Evolutionary conservation across 2,329 filamentous ascomycete species (phyloP).

Genomic region (Phaeosphaeria sp.): DNA sequence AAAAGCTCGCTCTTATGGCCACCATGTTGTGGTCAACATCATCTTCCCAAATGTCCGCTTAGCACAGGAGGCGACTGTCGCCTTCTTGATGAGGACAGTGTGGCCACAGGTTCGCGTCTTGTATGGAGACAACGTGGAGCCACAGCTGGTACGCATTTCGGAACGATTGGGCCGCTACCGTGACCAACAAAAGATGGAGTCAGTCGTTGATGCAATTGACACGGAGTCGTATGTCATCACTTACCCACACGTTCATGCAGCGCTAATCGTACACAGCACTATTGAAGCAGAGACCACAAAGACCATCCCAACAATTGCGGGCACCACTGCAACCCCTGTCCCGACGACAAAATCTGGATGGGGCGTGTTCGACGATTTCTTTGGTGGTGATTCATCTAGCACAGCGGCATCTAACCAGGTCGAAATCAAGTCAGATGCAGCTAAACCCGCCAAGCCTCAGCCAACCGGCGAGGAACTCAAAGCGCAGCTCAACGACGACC

Average conservation of each 20-base stretch:
- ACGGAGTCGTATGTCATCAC: constrained; percentile 29
- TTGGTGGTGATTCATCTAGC: constrained; percentile 33
- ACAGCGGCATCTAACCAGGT: constrained; percentile 21
- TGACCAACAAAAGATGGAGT: constrained; percentile 67
- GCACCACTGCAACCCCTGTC: constrained; percentile 24
- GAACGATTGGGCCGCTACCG: constrained; percentile 83
- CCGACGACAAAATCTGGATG: constrained; percentile 34
- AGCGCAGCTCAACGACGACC: constrained; percentile 74
- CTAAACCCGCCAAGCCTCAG: constrained; percentile 27
- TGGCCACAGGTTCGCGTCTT: constrained; percentile 82
- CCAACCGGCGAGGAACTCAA: constrained; percentile 53
- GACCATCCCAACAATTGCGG: constrained; percentile 25
- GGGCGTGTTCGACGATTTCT: constrained; percentile 39
- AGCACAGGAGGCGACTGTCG: constrained; percentile 71
- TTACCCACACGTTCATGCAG: background rate
- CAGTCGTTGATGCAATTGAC: constrained; percentile 63
- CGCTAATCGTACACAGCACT: constrained; percentile 17
- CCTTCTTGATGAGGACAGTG: constrained; percentile 76
- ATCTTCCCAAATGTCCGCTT: constrained; percentile 75
- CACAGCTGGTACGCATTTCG: constrained; percentile 89
- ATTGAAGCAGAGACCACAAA: constrained; percentile 22
- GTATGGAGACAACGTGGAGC: constrained; percentile 92
- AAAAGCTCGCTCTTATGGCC: constrained; percentile 70
- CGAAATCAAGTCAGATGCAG: constrained; percentile 19
- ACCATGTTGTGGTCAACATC: constrained; percentile 71